Evolutionary conservation across 768 basidiomycete species (phyloP).

Genomic region (Lactarius psammicola): DNA sequence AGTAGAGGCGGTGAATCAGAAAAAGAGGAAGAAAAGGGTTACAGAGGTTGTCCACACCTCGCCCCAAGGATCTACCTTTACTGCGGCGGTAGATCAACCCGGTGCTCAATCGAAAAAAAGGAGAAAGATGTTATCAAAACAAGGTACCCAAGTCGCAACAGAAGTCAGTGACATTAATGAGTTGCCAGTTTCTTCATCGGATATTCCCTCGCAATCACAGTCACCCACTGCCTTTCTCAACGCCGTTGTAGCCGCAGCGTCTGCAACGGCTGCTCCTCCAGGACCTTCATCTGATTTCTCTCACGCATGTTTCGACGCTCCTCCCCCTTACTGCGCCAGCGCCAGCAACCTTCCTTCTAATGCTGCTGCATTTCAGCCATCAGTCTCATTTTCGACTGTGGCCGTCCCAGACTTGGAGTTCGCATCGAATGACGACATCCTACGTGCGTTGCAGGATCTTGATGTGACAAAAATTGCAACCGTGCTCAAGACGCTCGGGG

Average conservation of each 20-base stretch:
- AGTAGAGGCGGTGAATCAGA: conserved; percentile 30
- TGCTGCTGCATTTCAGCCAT: conserved; percentile 36
- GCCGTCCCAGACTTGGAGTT: conserved; percentile 40
- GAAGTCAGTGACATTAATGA: conserved; percentile 15
- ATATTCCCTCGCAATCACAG: conserved; percentile 4
- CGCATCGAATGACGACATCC: conserved; percentile 68
- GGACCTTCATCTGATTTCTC: conserved; percentile 33
- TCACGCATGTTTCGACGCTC: conserved; percentile 23
- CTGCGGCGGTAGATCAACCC: conserved; percentile 8
- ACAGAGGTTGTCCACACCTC: conserved; percentile 7
- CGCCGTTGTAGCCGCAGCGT: conserved; percentile 63
- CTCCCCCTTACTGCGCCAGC: conserved; percentile 15
- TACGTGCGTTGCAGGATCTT: conserved; percentile 69
- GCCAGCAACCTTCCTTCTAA: conserved; percentile 6
- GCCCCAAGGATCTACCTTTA: background rate
- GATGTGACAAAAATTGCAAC: conserved; percentile 69
- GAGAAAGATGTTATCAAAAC: conserved; percentile 36
- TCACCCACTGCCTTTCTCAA: conserved; percentile 54
- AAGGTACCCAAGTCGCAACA: background rate
- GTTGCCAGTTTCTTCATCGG: conserved; percentile 8
- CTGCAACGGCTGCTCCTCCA: conserved; percentile 40
- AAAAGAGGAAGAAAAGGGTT: conserved; percentile 38
- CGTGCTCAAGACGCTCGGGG: conserved; percentile 63
- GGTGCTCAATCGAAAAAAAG: conserved; percentile 33
- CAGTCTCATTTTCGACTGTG: conserved; percentile 28